A percentile compares a stretch with the other conserved stretches of the same genome.
phyloP scores from a whole-genome alignment of 768 basidiomycete genomes.

The Lentinula raphanica region DNA sequence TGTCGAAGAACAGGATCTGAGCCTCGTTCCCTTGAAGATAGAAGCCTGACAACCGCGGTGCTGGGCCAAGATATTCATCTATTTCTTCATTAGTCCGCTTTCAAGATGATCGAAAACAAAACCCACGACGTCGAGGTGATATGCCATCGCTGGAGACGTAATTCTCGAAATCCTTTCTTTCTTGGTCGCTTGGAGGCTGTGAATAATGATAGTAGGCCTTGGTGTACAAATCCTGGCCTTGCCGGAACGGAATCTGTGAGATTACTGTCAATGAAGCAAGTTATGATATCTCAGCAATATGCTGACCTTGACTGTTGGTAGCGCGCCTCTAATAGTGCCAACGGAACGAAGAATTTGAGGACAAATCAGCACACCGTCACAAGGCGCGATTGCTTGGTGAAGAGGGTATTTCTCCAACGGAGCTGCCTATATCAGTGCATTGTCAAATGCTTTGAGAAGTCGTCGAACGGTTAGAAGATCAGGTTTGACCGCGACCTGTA shows the following conservation, averaged over 20 bases:
- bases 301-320: background rate
- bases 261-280: too few relatives aligned
- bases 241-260: background rate
- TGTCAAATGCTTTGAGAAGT: too few relatives aligned
- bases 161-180: too few relatives aligned
- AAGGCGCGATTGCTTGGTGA: background rate
- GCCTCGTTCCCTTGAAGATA: background rate
- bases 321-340: background rate
- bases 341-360: background rate
- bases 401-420: background rate
- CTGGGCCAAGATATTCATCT: background rate
- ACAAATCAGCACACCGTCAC: background rate
- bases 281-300: background rate
- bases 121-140: background rate
- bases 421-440: background rate
- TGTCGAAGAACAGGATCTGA: background rate
- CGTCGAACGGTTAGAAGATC: too few relatives aligned
- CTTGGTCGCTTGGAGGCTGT: background rate
- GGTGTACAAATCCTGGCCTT: background rate
- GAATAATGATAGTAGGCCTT: background rate
- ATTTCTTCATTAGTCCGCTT: too few relatives aligned
- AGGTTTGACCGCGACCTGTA: too few relatives aligned
- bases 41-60: background rate
- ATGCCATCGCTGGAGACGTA: background rate
- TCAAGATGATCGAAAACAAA: too few relatives aligned